Evolutionary conservation across 345 rosid genomes (phyloP), one percentile per base, ranked within the genome.

Genomic region (Pelargonium nanum): DNA sequence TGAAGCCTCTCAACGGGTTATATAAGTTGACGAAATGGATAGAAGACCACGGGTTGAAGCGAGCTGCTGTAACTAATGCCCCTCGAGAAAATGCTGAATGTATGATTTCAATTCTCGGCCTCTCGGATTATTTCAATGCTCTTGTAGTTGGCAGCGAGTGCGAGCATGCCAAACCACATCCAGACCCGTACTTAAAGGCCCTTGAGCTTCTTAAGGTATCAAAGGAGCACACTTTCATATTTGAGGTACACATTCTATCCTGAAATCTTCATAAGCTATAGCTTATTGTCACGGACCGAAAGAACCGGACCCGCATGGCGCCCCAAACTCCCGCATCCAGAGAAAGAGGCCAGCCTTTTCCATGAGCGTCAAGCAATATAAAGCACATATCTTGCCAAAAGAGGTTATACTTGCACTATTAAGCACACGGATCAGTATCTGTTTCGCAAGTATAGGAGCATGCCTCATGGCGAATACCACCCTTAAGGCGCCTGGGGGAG

Each of bases 11-110:
- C 22, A 70, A 80, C n/a, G 99, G 96, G 5, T 72, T 94, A 5
- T 77, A 78, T 61, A 77, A 78, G 68, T 56, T 94, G 61, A 86
- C 74, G 65, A 81, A 94, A 73, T 90, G 97, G 97, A 67, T 94
- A 25, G 91, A 94, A 68, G 91, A 85, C 13, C 89, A 62, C 17
- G 16, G 48, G 17, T 12, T 40, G 48, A 40, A 40, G 48, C 80
- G 90, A 2, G 99, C 99, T 22, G 99, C 95, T 0, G 99, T 94
- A 2, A 90, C 99, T 13, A 94, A 94, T 72, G 93, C 99, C 34
- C 96, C 99, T 0, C 83, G 67, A 75, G 70, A 55, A 22, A 94
- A 86, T 77, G 99, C 96, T n/a, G 99, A 90, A 66, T 79, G 86
- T 25, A 79, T 94, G 73, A 84, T 90, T 68, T 72, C 90, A 1